Evolutionary conservation across 805 yeast species (phyloP).

Genomic region (Starmerella tilneyi): DNA sequence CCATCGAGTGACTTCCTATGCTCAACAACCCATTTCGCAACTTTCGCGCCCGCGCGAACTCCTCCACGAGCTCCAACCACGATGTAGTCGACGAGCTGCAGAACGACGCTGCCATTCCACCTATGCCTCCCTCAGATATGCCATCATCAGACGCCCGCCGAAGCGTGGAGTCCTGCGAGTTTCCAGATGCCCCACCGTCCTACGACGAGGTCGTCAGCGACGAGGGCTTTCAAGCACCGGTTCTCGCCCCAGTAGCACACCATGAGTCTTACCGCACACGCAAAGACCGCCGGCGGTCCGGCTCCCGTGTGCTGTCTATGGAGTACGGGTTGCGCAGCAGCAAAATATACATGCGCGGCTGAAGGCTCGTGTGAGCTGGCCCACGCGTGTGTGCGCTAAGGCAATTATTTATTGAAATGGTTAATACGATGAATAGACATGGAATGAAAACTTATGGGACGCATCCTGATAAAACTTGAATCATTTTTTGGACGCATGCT

Average conservation of each 20-base stretch:
- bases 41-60: conserved; percentile 5
- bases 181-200: conserved; percentile 10
- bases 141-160: not conserved
- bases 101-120: too few relatives aligned
- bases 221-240: conserved; percentile 1
- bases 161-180: conserved; percentile 4
- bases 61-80: not conserved
- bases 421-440: too few relatives aligned
- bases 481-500: too few relatives aligned
- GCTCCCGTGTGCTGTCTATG: conserved; percentile 7
- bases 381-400: not conserved
- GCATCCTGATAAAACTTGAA: too few relatives aligned
- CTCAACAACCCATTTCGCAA: conserved; percentile 2
- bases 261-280: conserved; percentile 10
- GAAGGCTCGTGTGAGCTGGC: not conserved
- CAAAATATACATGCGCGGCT: conserved; percentile 25
- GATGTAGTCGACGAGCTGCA: too few relatives aligned
- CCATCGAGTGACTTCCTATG: not conserved
- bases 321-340: conserved; percentile 41
- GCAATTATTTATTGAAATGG: not conserved
- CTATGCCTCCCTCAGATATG: too few relatives aligned
- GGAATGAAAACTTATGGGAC: too few relatives aligned
- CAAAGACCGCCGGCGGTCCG: not conserved
- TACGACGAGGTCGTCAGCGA: conserved; percentile 21
- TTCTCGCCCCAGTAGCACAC: conserved; percentile 4